Base-by-base conservation (phyloP, 768 basidiomycete genomes). In the Zangia roseola region DNA sequence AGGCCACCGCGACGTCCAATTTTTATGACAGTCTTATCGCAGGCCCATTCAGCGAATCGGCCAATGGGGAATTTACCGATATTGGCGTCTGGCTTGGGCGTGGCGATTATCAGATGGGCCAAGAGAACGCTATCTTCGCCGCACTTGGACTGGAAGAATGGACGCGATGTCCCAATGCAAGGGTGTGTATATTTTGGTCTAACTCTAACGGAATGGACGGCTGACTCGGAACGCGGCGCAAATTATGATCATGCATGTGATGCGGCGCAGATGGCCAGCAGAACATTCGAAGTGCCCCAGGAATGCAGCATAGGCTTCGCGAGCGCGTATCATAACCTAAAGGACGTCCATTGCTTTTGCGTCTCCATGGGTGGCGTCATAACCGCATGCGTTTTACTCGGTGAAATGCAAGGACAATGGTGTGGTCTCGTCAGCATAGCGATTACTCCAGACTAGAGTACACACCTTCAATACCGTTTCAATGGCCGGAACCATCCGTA, bases 11-110 rank as follows among this genome's bases (percentile, higher is more conserved):
- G 12, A 39, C 58, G 23, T 63, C 70, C 3, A 64, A 71, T 10
- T 61, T 69, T 10, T 77, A 72, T 57, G 75, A 77, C n/a, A 82
- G 79, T 56, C 64, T 83, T 38, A 70, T 83, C 12, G 76, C 74
- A 0, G 81, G 82, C 3, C 70, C 70, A 26, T 61, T 69, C n/a
- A 80, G 74, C 53, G 82, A 85, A 54, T 46, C 38, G 31, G 51
- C 55, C 33, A 75, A 73, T 54, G 81, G 82, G 51, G 81, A 84
- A 40, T 78, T 69, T 35, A 74, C 74, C 6, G 81, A 83, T 52
- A 60, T 80, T 20, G 78, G 71, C 5, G 40, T 83, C 28, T 81
- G 77, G 76, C 69, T 84, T 5, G 80, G 81, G 9, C 41, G 51
- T 6, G 76, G 74, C 5, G 57, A 69, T 6, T 59, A 64, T 52